Evolutionary conservation across 2,329 filamentous ascomycete species (phyloP), one percentile per base, ranked within the genome.

Genomic region (Beauveria medogensis): DNA sequence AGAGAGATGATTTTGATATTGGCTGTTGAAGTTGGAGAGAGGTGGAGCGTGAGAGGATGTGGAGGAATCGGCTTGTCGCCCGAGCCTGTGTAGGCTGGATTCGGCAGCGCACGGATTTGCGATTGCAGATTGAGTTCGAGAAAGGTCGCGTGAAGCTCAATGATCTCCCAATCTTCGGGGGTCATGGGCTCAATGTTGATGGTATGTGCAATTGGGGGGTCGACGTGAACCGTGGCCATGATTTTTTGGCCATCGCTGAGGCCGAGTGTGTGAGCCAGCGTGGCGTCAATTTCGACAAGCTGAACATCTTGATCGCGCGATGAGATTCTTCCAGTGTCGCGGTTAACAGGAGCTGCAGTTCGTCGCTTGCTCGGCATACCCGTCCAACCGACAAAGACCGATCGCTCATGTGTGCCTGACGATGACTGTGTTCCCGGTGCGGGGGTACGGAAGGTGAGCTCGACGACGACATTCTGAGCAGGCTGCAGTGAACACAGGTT

Each of bases 131-230:
- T 97, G 65, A 97, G 81, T 71, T 99, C 94, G 55, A 99, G 80
- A 70, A 97, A 99, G 18, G 89, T 94, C 5, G 94, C 94, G 77
- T 99, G 94, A 2, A 99, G 80, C 74, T 99, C 94, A 68, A 99
- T 97, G 69, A 97, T 96, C 75, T 99, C 94, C 94, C 94, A 99
- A 72, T 99, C 94, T 62, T 95, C 91, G 1, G 93, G 86, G 0
- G 94, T 97, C 68, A 97, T 76, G 40, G 94, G 94, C 72, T 99
- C 95, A 67, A 99, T 97, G 71, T 97, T 92, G 73, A 99, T 89
- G 2, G 92, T 97, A 73, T 97, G 91, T 54, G 92, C 91, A 65
- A 94, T 77, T 2, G 92, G 92, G 54, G 93, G 93, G 71, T 99
- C 92, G 64, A 97, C 77, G 73, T 99, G 94, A 65, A 99, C 81